Conservation (phyloP, 2,329 filamentous ascomycete genomes). For the Teratosphaeria viscida region DNA sequence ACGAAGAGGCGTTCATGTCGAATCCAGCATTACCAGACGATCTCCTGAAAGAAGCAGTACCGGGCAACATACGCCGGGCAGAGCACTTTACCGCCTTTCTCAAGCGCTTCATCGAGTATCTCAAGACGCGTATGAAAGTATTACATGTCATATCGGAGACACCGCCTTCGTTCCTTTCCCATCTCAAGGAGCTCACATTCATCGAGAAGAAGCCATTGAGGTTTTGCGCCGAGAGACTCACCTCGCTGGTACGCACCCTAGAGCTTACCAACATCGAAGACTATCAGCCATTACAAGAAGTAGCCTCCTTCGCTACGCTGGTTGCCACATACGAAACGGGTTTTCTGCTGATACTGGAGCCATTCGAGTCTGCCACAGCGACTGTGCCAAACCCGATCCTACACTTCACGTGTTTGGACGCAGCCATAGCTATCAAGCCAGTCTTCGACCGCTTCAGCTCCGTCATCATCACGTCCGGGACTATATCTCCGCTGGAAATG, state of each 20-base stretch:
- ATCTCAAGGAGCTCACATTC: constrained; percentile 90
- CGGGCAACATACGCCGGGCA: constrained; percentile 88
- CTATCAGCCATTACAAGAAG: constrained; percentile 91
- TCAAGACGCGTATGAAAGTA: constrained; percentile 94
- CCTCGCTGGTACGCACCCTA: constrained; percentile 85
- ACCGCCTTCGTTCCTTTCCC: constrained; percentile 81
- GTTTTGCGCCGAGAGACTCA: constrained; percentile 90
- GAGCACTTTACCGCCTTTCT: constrained; percentile 94
- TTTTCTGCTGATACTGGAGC: constrained; percentile 91
- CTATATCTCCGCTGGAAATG: constrained; percentile 94
- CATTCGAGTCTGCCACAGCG: constrained; percentile 88
- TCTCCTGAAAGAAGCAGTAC: constrained; percentile 86
- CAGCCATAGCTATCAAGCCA: constrained; percentile 93
- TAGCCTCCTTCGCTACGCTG: constrained; percentile 92
- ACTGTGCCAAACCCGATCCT: constrained; percentile 95
- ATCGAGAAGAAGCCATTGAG: constrained; percentile 92
- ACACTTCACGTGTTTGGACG: constrained; percentile 93
- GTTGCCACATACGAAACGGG: constrained; percentile 96
- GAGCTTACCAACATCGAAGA: constrained; percentile 98
- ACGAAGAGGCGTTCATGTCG: constrained; percentile 94
- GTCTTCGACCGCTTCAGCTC: constrained; percentile 97
- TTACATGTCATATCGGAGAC: constrained; percentile 96
- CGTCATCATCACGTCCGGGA: constrained; percentile 96
- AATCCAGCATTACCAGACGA: constrained; percentile 94
- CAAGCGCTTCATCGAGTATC: constrained; percentile 93